Base-by-base conservation (phyloP, 2,329 filamentous ascomycete genomes). In the Fusarium gaditjirri region DNA sequence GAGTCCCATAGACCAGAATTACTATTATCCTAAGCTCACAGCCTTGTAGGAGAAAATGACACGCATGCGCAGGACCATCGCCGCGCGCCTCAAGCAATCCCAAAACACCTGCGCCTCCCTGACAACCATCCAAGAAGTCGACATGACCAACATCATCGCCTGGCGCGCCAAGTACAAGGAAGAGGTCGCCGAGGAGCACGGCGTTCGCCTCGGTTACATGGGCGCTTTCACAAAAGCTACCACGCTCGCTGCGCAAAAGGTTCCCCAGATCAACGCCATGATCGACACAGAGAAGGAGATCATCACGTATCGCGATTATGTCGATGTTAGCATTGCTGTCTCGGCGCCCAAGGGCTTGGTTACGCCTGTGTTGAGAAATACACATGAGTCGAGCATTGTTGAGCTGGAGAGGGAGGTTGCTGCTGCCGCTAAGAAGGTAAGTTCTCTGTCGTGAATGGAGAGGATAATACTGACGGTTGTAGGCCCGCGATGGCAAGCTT, bases 1-100 rank as follows among this genome's bases (percentile, higher is more conserved):
- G 14, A 23, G 46, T 29, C 27, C 27, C 27, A 29, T 29, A 9
- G 9, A 29, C 27, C 27, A 29, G 27, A 29, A 29, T 29, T 29
- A 29, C 27, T 29, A 7, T 29, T 3, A 29, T 29, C 27, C 27
- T 29, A 29, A 29, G 27, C 27, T 29, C 27, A 29, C 27, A 29
- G 9, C 27, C 27, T 29, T 29, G 27, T 29, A 29, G 27, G 27
- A 29, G 68, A 80, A 79, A 68, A 73, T 91, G 73, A 87, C 86
- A 72, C 89, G 89, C 76, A 93, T 93, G 91, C 91, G 91, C 84
- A 92, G 92, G 86, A 91, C 90, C 70, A 93, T 93, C 77, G 91
- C 92, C 73, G 84, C 80, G 74, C 90, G 91, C 73, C 89, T 93
- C 60, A 88, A 87, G 75, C 86, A 93, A 80, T 93, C 91, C 60